A percentile compares a stretch with the other conserved stretches of the same genome.
These are phyloP conservation scores for Nitzschia sp. DNA, from an alignment of 108 stramenopile genomes.

Conservation along the genomic window DNA sequence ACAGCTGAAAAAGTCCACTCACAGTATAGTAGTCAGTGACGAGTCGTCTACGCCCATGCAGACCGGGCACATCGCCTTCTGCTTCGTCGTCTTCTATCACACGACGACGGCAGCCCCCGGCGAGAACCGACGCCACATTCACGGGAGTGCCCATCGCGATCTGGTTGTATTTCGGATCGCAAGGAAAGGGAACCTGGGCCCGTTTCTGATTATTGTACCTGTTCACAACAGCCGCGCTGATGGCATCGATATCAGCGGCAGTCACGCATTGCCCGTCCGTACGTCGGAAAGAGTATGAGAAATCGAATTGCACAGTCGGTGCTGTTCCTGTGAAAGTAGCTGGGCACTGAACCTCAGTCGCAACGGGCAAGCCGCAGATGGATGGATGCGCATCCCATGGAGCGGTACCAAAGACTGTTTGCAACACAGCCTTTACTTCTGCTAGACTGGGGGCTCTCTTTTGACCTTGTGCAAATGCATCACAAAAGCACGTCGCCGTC, in stretches of 20 bases:
- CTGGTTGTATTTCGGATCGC: not conserved
- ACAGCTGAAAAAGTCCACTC: no score
- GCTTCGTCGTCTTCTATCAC: no score
- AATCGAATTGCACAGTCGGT: not conserved
- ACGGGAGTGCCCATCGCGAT: no score
- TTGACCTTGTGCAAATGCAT: not conserved
- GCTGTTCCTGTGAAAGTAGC: not conserved
- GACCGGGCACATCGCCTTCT: no score
- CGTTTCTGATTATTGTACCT: not conserved
- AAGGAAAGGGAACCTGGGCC: not conserved
- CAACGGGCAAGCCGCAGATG: not conserved
- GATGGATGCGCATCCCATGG: not conserved
- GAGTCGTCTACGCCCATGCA: no score
- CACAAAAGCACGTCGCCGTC: not conserved
- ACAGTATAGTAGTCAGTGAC: no score
- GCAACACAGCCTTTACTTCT: not conserved
- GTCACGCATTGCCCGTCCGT: not conserved
- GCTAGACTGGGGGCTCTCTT: not conserved
- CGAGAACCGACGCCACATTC: no score
- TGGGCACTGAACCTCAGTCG: not conserved
- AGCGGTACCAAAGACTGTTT: not conserved
- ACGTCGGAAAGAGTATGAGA: not conserved
- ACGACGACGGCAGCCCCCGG: no score
- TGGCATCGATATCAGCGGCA: not conserved
- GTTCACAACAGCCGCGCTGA: not conserved